Conservation (phyloP, 2,329 filamentous ascomycete genomes). For the Aureobasidium sp. region DNA sequence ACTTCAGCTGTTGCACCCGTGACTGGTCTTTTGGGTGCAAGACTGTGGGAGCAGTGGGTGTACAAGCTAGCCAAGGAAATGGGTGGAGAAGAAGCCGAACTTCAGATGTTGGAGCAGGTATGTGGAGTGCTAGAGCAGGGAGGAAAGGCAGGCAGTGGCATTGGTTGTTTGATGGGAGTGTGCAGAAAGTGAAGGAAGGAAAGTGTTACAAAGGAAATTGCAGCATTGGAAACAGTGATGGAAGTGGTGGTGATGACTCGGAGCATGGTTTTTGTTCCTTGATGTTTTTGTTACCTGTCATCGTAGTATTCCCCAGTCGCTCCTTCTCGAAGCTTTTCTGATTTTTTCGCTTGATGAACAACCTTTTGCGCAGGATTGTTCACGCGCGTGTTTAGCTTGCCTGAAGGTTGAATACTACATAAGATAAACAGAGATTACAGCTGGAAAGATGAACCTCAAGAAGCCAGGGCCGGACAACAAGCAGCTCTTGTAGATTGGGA, state of each 20-base stretch:
- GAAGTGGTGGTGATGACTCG: not conserved
- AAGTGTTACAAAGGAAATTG: not conserved
- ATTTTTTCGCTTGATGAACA: not conserved
- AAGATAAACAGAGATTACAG: too few species aligned
- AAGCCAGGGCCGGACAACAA: too few species aligned
- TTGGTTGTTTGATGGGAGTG: conserved; percentile 55
- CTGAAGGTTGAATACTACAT: not conserved
- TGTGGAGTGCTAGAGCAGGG: conserved; percentile 54
- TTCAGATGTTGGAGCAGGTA: conserved; percentile 48
- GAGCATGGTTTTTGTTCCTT: not conserved
- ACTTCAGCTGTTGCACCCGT: conserved; percentile 41
- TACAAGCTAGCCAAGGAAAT: conserved; percentile 82
- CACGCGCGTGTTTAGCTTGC: not conserved
- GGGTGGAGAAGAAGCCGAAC: conserved; percentile 49
- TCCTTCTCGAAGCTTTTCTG: not conserved
- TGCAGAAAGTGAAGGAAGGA: not conserved
- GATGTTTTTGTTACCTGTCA: not conserved
- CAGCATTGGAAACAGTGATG: not conserved
- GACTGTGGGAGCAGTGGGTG: conserved; percentile 96
- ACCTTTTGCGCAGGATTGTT: not conserved
- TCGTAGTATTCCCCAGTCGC: not conserved
- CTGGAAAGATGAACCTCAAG: too few species aligned
- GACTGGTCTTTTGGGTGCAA: conserved; percentile 74
- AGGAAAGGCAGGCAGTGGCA: conserved; percentile 49
- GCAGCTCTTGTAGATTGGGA: too few species aligned